Evolutionary conservation across 2,329 filamentous ascomycete species (phyloP), one percentile per base, ranked within the genome.

Genomic region (Calonectria honghensis): DNA sequence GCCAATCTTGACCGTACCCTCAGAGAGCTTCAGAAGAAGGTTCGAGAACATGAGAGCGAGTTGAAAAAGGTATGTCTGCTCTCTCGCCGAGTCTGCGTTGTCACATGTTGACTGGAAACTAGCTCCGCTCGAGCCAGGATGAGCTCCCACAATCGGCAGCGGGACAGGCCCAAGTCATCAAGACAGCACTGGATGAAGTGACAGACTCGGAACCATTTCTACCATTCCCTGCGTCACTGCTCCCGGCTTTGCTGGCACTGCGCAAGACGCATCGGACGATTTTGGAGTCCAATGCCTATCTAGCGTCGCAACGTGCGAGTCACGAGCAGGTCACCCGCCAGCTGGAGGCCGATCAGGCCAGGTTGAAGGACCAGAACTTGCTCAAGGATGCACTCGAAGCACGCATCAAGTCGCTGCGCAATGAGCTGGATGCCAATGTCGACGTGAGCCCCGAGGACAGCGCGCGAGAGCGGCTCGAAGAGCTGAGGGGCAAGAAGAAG

Each of bases 211-310:
- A 92, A 67, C 93, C 93, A 11, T 91, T 92, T 78, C 86, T 96
- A 29, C 94, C 95, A 3, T 87, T 89, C 31, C 86, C 91, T 13
- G 91, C 90, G 65, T 96, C 95, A 27, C 88, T 93, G 7, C 84
- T 97, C 9, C 94, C 94, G 4, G 91, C 93, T 9, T 87, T 97
- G 6, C 83, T 97, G 51, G 94, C 95, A 7, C 85, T 95, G 69
- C 92, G 93, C 67, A 92, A 90, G 79, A 92, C 93, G 3, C 89
- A 93, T 73, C 88, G 90, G 72, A 92, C 92, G 20, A 90, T 94
- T 64, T 84, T 88, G 73, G 92, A 95, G 78, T 93, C 92, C 24
- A 92, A 91, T 77, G 85, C 87, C 27, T 92, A 92, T 68, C 88
- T 95, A 16, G 81, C 83, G 6, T 83, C 86, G 5, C 89, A 90